Conservation (phyloP, 2,329 filamentous ascomycete species). For the Phaeoacremonium minimum region DNA sequence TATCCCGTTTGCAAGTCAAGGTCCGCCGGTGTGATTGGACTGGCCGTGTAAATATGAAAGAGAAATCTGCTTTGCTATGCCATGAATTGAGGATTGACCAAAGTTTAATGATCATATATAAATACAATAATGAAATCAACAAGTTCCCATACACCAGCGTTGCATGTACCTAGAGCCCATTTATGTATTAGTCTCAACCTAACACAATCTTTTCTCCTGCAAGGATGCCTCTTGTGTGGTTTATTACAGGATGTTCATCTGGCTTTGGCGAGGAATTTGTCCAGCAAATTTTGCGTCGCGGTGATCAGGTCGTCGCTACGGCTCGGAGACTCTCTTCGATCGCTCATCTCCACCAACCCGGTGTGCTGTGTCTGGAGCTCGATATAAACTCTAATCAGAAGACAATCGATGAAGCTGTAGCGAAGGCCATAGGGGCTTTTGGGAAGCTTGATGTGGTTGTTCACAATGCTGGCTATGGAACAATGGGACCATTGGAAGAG, state of each 20-base stretch:
- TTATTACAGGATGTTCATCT: conserved; percentile 47
- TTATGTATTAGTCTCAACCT: too few relatives aligned
- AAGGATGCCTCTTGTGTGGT: conserved; percentile 46
- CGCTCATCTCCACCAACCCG: conserved; percentile 7
- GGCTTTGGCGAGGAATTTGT: conserved; percentile 45
- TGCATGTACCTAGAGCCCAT: too few relatives aligned
- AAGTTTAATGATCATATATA: too few relatives aligned
- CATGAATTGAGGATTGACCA: too few relatives aligned
- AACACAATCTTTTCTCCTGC: too few relatives aligned
- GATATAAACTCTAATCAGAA: conserved; percentile 11
- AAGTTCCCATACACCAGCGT: too few relatives aligned
- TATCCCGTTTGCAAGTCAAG: too few relatives aligned
- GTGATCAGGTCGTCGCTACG: conserved; percentile 47
- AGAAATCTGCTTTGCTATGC: too few relatives aligned
- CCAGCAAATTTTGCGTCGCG: conserved; percentile 34
- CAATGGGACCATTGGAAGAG: conserved; percentile 9
- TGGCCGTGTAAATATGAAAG: too few relatives aligned
- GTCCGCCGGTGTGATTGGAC: too few relatives aligned
- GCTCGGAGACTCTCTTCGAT: conserved; percentile 28
- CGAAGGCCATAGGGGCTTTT: conserved; percentile 10
- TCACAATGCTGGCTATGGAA: conserved; percentile 12
- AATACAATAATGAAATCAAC: too few relatives aligned
- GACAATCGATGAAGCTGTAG: conserved; percentile 6
- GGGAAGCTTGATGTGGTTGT: conserved; percentile 14
- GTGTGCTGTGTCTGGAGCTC: conserved; percentile 10